These are phyloP conservation scores for Phanerodontia chrysosporium DNA, from an alignment of 768 basidiomycete genomes.

Conservation along the genomic window DNA sequence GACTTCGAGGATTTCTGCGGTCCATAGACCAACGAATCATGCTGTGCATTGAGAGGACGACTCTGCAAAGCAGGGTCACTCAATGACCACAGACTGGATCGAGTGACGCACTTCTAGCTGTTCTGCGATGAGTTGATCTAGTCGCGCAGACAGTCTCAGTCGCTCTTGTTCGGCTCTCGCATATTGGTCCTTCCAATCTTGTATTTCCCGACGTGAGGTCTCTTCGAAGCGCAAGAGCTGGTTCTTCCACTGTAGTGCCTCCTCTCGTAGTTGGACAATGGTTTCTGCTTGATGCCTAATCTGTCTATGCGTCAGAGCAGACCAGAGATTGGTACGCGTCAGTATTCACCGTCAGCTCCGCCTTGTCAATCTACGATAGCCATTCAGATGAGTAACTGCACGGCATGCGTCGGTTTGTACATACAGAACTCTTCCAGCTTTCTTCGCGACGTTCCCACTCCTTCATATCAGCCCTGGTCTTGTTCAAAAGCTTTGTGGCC, in stretches of 20 bases:
- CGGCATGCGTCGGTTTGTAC: slow-evolving; percentile 20
- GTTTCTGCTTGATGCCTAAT: slow-evolving; percentile 56
- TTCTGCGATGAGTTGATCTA: slow-evolving; percentile 57
- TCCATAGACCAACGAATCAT: neutral
- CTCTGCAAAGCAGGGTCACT: neutral
- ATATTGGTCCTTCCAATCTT: slow-evolving; percentile 80
- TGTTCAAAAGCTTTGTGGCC: slow-evolving; percentile 41
- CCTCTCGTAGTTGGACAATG: slow-evolving; percentile 57
- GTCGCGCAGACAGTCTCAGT: slow-evolving; percentile 47
- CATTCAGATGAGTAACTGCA: neutral
- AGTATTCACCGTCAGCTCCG: slow-evolving; percentile 48
- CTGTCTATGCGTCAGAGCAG: slow-evolving; percentile 34
- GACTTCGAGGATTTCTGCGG: neutral
- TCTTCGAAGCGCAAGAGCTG: slow-evolving; percentile 50
- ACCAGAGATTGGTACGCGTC: too few relatives aligned
- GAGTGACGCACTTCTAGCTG: slow-evolving; percentile 24
- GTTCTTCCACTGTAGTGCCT: slow-evolving; percentile 69
- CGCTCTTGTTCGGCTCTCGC: slow-evolving; percentile 69
- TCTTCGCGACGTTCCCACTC: slow-evolving; percentile 43
- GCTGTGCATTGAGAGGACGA: neutral
- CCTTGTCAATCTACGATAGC: slow-evolving; percentile 46
- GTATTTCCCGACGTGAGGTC: slow-evolving; percentile 43
- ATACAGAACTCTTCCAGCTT: slow-evolving; percentile 44
- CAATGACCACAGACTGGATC: neutral
- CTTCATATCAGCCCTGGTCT: slow-evolving; percentile 40